Evolutionary conservation across 2,329 filamentous ascomycete species (phyloP).

Genomic region (Geosmithia putterillii): DNA sequence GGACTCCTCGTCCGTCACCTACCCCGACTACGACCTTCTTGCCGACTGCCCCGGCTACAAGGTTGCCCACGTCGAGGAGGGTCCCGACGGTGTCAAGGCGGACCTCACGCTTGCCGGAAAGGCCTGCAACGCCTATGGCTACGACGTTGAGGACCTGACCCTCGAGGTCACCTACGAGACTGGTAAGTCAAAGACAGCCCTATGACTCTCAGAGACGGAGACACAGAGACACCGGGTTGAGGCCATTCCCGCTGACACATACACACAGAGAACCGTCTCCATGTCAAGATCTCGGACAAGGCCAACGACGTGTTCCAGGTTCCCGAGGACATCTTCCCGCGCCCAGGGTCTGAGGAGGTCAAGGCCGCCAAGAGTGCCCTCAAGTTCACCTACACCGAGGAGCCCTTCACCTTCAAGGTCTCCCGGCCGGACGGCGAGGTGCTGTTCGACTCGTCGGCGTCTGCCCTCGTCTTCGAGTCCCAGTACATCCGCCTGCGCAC

Average conservation of each 20-base stretch:
- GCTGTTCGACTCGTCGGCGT: conserved; percentile 59
- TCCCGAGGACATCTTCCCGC: conserved; percentile 54
- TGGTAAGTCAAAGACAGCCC: no score
- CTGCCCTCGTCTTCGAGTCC: conserved; percentile 59
- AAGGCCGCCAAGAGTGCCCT: conserved; percentile 25
- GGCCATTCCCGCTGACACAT: background rate
- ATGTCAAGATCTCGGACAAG: conserved; percentile 62
- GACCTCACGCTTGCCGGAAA: conserved; percentile 56
- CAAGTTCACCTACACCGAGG: conserved; percentile 25
- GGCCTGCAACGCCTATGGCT: conserved; percentile 68
- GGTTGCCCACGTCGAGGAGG: conserved; percentile 45
- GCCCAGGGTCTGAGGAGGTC: conserved; percentile 19
- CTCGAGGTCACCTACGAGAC: conserved; percentile 42
- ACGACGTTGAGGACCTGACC: conserved; percentile 54
- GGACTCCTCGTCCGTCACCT: no score
- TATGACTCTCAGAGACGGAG: no score
- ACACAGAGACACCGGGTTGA: no score
- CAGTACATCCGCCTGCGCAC: conserved; percentile 68
- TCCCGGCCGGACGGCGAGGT: conserved; percentile 26
- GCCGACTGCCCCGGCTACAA: conserved; percentile 56
- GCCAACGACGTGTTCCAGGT: conserved; percentile 61
- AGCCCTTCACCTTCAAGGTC: conserved; percentile 58
- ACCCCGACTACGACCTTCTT: conserved; percentile 5
- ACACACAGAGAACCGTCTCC: conserved; percentile 48
- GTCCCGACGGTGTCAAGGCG: conserved; percentile 48